These are phyloP conservation scores for Neurospora sp. DNA, from an alignment of 495 filamentous ascomycete species.

Conservation along the genomic window DNA sequence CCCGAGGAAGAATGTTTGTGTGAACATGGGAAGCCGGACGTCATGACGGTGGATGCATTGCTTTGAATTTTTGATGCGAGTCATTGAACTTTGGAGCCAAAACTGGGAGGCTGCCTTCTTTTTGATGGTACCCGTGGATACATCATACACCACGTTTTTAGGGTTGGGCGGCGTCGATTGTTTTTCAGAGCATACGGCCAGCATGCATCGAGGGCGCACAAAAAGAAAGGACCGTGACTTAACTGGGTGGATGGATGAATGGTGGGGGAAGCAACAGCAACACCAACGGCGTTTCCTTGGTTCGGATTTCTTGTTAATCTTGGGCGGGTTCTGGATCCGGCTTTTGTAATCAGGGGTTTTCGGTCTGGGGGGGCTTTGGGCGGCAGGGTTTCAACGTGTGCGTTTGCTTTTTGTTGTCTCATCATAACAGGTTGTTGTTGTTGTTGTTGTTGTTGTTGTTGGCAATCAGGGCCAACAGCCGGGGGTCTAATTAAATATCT, in stretches of 20 bases:
- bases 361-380: background rate
- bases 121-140: background rate
- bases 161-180: background rate
- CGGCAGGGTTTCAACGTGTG: background rate
- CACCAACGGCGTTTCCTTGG: background rate
- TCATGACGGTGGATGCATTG: background rate
- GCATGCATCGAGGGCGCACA: background rate
- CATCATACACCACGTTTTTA: background rate
- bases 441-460: background rate
- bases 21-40: background rate
- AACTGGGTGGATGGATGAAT: background rate
- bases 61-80: background rate
- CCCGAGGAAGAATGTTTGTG: background rate
- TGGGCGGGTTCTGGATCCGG: background rate
- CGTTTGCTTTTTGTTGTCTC: background rate
- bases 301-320: background rate
- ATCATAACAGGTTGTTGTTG: background rate
- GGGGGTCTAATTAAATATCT: background rate
- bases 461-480: background rate
- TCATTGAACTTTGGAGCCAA: background rate
- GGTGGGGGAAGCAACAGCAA: background rate
- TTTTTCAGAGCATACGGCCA: background rate
- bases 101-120: background rate
- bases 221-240: background rate
- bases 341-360: background rate